Conservation (phyloP, 352 stramenopile genomes). For the Pythium aphanidermatum region DNA sequence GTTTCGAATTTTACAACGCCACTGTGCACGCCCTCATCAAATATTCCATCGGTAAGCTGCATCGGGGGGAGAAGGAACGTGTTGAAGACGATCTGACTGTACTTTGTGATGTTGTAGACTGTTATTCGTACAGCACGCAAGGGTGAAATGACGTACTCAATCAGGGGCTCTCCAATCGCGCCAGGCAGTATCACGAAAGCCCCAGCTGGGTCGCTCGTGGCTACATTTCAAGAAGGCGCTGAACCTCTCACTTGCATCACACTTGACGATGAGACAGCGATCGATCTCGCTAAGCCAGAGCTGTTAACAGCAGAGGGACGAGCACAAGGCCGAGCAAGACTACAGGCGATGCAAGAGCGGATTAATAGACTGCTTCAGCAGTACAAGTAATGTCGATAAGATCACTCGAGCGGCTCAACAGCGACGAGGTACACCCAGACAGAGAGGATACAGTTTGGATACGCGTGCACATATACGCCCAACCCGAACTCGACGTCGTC, state of each 20-base stretch:
- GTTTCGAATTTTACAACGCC: constrained; percentile 20
- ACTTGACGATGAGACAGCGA: constrained; percentile 50
- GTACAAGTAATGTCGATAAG: constrained; percentile 29
- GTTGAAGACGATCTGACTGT: no score
- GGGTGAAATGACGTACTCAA: constrained; percentile 69
- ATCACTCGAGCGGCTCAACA: constrained; percentile 31
- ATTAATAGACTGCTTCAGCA: constrained; percentile 54
- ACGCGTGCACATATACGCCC: constrained; percentile 77
- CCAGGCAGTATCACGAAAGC: constrained; percentile 49
- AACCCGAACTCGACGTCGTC: constrained; percentile 88
- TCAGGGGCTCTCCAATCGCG: constrained; percentile 59
- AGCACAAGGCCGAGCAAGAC: constrained; percentile 49
- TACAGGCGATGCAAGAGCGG: constrained; percentile 66
- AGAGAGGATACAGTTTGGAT: constrained; percentile 84
- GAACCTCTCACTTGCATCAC: constrained; percentile 46
- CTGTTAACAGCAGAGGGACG: constrained; percentile 50
- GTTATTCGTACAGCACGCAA: constrained; percentile 63
- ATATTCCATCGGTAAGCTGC: constrained; percentile 28
- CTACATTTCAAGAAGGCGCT: constrained; percentile 41
- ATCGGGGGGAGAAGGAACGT: no score
- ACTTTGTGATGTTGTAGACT: constrained; percentile 32
- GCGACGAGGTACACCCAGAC: constrained; percentile 92
- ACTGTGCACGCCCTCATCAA: constrained; percentile 16
- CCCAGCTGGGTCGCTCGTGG: constrained; percentile 44
- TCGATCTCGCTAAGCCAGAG: constrained; percentile 62